Conservation (phyloP, 108 stramenopile genomes). For the Pseudonitzschia multiseries region DNA sequence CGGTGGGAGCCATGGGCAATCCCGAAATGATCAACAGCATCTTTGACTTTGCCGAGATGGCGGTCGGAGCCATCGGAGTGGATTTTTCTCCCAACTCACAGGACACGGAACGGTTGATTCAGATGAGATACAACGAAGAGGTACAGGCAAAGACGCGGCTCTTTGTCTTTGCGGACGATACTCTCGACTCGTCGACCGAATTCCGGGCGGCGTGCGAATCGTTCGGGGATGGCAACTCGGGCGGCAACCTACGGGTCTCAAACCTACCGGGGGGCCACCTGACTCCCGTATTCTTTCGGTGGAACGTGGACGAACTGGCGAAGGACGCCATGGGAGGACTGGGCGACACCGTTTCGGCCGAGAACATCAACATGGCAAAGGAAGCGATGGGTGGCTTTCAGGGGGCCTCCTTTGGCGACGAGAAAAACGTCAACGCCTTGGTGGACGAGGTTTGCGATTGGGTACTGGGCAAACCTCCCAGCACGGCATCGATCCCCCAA, state of each 20-base stretch:
- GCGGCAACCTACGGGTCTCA: slow-evolving; percentile 24
- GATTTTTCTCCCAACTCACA: slow-evolving; percentile 67
- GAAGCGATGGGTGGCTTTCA: slow-evolving; percentile 71
- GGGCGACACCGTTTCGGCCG: slow-evolving; percentile 38
- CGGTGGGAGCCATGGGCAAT: slow-evolving; percentile 25
- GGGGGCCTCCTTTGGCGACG: slow-evolving; percentile 76
- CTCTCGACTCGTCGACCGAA: slow-evolving; percentile 56
- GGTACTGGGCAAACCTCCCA: slow-evolving; percentile 63
- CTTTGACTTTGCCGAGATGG: slow-evolving; percentile 68
- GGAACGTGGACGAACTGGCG: slow-evolving; percentile 54
- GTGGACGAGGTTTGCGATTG: slow-evolving; percentile 70
- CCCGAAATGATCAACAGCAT: slow-evolving; percentile 45
- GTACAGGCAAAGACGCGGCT: slow-evolving; percentile 59
- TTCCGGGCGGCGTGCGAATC: slow-evolving; percentile 42
- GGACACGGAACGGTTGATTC: slow-evolving; percentile 66
- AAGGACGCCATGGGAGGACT: slow-evolving; percentile 8
- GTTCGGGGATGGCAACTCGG: background rate
- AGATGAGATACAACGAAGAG: slow-evolving; percentile 54
- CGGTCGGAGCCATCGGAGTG: slow-evolving; percentile 65
- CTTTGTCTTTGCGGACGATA: slow-evolving; percentile 74
- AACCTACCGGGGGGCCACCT: slow-evolving; percentile 71
- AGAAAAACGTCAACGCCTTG: slow-evolving; percentile 47
- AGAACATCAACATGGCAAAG: slow-evolving; percentile 65
- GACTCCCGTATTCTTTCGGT: slow-evolving; percentile 72
- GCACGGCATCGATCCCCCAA: background rate